Evolutionary conservation across 2,329 filamentous ascomycete species (phyloP).

Genomic region (Dothidotthia symphoricarpi): DNA sequence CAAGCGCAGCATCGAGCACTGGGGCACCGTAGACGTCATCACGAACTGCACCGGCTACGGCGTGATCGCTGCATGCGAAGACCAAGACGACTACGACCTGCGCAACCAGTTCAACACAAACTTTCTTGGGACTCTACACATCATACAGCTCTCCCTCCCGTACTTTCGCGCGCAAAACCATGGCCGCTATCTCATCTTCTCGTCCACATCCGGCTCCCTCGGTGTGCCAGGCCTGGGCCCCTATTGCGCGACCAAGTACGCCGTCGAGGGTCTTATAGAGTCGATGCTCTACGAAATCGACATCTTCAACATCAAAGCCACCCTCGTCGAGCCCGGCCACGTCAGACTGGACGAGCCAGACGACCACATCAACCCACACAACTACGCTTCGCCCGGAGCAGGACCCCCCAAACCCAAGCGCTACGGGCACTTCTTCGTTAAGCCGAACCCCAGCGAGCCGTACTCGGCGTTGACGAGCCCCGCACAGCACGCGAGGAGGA

Average conservation of each 20-base stretch:
- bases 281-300: slow-evolving; percentile 97
- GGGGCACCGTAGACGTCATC: slow-evolving; percentile 81
- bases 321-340: slow-evolving; percentile 86
- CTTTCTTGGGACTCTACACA: slow-evolving; percentile 92
- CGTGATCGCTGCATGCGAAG: slow-evolving; percentile 92
- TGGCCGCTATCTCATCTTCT: slow-evolving; percentile 92
- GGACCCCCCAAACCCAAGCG: slow-evolving; percentile 59
- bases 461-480: slow-evolving; percentile 78
- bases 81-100: slow-evolving; percentile 92
- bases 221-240: slow-evolving; percentile 90
- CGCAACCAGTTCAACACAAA: slow-evolving; percentile 97
- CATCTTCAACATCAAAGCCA: slow-evolving; percentile 86
- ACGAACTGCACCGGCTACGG: slow-evolving; percentile 91
- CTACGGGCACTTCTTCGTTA: slow-evolving; percentile 91
- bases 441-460: slow-evolving; percentile 70
- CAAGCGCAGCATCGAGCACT: slow-evolving; percentile 67
- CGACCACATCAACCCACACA: slow-evolving; percentile 36
- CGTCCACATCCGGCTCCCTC: slow-evolving; percentile 85
- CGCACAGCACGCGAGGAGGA: slow-evolving; percentile 81
- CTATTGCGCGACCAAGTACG: slow-evolving; percentile 96
- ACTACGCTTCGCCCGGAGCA: slow-evolving; percentile 27
- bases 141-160: slow-evolving; percentile 82
- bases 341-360: slow-evolving; percentile 81
- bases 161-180: slow-evolving; percentile 74
- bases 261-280: slow-evolving; percentile 91